Conservation (phyloP, 176 grass and related monocot genomes). For the Triticum aestivum region IWGSC_CS_RefSeq_v2.1 NC_057800.1:127260765-127261264, state of each 20-base stretch:
- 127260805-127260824: slow-evolving; percentile 83
- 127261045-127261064: slow-evolving; percentile 89
- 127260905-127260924: slow-evolving; percentile 87
- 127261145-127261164: slow-evolving; percentile 59
- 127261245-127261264: slow-evolving; percentile 87
- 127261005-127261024: slow-evolving; percentile 82
- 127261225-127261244: slow-evolving; percentile 88
- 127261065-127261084: slow-evolving; percentile 61
- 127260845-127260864: slow-evolving; percentile 96
- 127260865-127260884: slow-evolving; percentile 55
- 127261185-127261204: slow-evolving; percentile 77
- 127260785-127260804: slow-evolving; percentile 80
- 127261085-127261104: slow-evolving; percentile 85
- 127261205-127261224: slow-evolving; percentile 89
- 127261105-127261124: slow-evolving; percentile 94
- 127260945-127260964: too few species aligned
- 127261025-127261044: slow-evolving; percentile 70
- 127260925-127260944: background rate
- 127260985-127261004: slow-evolving; percentile 77
- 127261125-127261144: slow-evolving; percentile 73
- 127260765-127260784: slow-evolving; percentile 67
- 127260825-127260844: slow-evolving; percentile 88
- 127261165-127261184: slow-evolving; percentile 53
- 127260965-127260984: background rate
- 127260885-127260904: slow-evolving; percentile 84